Conservation (phyloP, 1,139 yeast species). For the Hanseniaspora sp. region DNA sequence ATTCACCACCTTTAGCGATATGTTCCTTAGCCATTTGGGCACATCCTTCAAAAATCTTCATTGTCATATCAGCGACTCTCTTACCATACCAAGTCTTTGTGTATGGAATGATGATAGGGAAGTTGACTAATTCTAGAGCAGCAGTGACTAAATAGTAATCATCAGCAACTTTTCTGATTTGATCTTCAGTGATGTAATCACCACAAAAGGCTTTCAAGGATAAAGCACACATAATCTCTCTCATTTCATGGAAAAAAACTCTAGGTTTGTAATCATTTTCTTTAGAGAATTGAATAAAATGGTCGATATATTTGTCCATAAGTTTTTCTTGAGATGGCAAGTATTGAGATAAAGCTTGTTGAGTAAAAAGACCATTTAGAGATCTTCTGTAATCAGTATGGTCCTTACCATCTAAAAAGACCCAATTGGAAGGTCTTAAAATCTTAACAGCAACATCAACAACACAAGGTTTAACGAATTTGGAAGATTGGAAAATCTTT, state of each 20-base stretch:
- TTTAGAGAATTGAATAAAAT: slow-evolving; percentile 46
- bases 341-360: slow-evolving; percentile 69
- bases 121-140: slow-evolving; percentile 90
- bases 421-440: slow-evolving; percentile 93
- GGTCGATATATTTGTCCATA: slow-evolving; percentile 68
- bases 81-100: slow-evolving; percentile 98
- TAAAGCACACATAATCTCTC: slow-evolving; percentile 91
- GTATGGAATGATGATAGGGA: slow-evolving; percentile 89
- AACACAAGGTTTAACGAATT: slow-evolving; percentile 89
- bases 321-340: slow-evolving; percentile 73
- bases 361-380: slow-evolving; percentile 78
- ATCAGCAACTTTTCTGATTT: slow-evolving; percentile 76
- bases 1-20: slow-evolving; percentile 66
- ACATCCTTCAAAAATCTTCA: slow-evolving; percentile 79
- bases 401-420: slow-evolving; percentile 87
- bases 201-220: slow-evolving; percentile 93
- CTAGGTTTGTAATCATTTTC: slow-evolving; percentile 43
- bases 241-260: slow-evolving; percentile 80
- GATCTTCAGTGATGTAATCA: slow-evolving; percentile 81
- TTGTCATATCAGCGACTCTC: slow-evolving; percentile 82
- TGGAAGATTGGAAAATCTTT: slow-evolving; percentile 74
- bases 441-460: slow-evolving; percentile 93
- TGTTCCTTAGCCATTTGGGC: slow-evolving; percentile 76
- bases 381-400: slow-evolving; percentile 89
- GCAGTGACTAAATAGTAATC: slow-evolving; percentile 85